phyloP scores from a whole-genome alignment of 169 alveolate genomes.

The Eimeria necatrix region DNA sequence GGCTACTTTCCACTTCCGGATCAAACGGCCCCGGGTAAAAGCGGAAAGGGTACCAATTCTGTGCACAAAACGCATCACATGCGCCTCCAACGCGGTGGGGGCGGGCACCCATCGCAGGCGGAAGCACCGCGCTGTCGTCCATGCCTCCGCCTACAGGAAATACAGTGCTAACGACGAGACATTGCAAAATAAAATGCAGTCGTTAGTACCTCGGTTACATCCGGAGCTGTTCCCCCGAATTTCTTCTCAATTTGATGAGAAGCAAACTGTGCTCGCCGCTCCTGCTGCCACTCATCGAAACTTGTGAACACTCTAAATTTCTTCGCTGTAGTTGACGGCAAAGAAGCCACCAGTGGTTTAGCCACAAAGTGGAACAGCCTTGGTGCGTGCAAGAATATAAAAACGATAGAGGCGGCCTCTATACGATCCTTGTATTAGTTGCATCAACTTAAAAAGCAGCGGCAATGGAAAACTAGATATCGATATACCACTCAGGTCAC shows the following conservation, averaged over 20 bases:
- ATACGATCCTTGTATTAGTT: slow-evolving; percentile 15
- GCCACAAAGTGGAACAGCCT: slow-evolving; percentile 46
- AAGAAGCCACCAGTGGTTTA: not conserved
- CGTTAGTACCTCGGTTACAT: not conserved
- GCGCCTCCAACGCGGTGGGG: too few species aligned
- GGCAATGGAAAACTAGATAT: slow-evolving; percentile 40
- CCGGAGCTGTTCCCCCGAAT: slow-evolving; percentile 39
- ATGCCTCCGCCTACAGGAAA: too few species aligned
- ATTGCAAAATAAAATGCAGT: too few species aligned
- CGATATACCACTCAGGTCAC: slow-evolving; percentile 55
- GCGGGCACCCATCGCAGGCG: too few species aligned
- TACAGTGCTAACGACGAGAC: too few species aligned
- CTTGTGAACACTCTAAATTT: slow-evolving; percentile 20
- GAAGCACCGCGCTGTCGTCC: too few species aligned
- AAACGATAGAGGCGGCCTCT: slow-evolving; percentile 42
- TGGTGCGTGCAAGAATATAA: slow-evolving; percentile 31
- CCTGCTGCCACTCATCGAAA: not conserved
- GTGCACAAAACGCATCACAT: too few species aligned
- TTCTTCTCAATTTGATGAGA: slow-evolving; percentile 27
- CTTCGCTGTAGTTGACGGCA: slow-evolving; percentile 26
- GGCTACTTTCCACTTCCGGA: too few species aligned
- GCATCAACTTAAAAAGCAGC: slow-evolving; percentile 11
- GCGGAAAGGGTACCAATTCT: too few species aligned
- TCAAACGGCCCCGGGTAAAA: too few species aligned
- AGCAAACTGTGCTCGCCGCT: not conserved